Evolutionary conservation across 208 protist species (phyloP).

Genomic region (Trypanosoma boissoni): DNA sequence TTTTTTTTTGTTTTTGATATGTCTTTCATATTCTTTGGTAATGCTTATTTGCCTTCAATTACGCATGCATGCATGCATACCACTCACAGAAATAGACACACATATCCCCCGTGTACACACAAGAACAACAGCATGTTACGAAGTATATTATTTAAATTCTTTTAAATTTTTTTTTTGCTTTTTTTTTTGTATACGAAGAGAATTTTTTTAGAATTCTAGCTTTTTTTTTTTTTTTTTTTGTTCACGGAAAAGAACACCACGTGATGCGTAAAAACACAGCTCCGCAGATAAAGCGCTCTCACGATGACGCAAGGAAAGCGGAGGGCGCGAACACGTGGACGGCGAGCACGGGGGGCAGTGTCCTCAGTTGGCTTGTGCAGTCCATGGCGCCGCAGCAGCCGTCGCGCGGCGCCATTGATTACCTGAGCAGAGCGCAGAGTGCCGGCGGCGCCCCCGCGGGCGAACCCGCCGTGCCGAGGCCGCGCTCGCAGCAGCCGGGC

Average conservation of each 20-base stretch:
- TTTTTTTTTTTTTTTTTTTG: not conserved
- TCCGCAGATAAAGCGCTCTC: slow-evolving; percentile 15
- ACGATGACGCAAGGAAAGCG: not conserved
- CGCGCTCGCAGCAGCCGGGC: no score
- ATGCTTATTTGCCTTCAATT: no score
- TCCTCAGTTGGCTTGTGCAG: slow-evolving; percentile 66
- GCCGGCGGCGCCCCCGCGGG: not conserved
- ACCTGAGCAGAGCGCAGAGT: slow-evolving; percentile 47
- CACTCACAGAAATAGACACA: no score
- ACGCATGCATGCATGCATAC: no score
- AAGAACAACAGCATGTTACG: no score
- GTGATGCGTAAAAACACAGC: slow-evolving; percentile 28
- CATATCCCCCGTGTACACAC: no score
- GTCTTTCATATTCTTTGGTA: no score
- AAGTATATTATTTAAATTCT: no score
- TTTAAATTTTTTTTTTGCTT: no score
- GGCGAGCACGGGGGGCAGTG: slow-evolving; percentile 40
- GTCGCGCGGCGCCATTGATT: slow-evolving; percentile 62
- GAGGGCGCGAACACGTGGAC: slow-evolving; percentile 24
- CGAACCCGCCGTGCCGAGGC: slow-evolving; percentile 25
- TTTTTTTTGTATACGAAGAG: no score
- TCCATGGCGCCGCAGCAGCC: slow-evolving; percentile 36
- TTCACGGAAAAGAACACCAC: slow-evolving; percentile 6
- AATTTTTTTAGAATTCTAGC: slow-evolving; percentile 2
- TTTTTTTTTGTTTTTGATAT: no score